These are phyloP conservation scores for Ceraceosorus guamensis DNA, from an alignment of 1,284 basidiomycete species.

Conservation along the genomic window DNA sequence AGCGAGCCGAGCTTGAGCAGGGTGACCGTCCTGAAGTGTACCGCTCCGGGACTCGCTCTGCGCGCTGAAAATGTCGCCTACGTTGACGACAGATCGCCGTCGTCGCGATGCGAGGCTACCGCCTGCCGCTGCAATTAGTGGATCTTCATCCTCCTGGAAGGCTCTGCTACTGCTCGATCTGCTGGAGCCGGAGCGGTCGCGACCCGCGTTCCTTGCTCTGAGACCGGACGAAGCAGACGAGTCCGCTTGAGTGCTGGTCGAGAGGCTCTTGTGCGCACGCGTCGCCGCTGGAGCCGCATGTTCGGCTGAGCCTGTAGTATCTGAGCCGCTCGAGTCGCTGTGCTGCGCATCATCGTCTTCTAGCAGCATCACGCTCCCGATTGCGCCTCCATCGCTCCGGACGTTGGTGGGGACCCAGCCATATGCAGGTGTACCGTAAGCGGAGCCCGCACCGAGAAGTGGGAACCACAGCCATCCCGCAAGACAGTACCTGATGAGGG, in stretches of 20 bases:
- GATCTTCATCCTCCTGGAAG: not conserved
- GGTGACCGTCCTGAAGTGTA: too few species aligned
- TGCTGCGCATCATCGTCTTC: not conserved
- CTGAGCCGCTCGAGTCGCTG: too few species aligned
- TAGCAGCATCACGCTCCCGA: not conserved
- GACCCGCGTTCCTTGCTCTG: not conserved
- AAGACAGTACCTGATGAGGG: not conserved
- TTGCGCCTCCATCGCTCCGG: not conserved
- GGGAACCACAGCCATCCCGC: not conserved
- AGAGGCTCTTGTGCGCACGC: too few species aligned
- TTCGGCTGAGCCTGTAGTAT: not conserved
- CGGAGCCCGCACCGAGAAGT: not conserved
- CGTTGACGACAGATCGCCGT: not conserved
- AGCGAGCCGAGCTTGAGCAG: too few species aligned
- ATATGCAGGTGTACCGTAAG: not conserved
- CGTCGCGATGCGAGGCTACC: not conserved
- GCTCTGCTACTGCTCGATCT: not conserved
- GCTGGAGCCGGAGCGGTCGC: not conserved
- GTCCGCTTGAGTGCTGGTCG: too few species aligned
- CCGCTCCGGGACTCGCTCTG: too few species aligned
- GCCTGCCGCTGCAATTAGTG: not conserved
- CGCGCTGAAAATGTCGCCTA: too few species aligned
- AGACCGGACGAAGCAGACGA: too few species aligned
- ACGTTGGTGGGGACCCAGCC: not conserved
- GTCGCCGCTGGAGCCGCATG: not conserved